phyloP scores from a whole-genome alignment of 768 basidiomycete genomes.

The Amanita jacksonii region DNA sequence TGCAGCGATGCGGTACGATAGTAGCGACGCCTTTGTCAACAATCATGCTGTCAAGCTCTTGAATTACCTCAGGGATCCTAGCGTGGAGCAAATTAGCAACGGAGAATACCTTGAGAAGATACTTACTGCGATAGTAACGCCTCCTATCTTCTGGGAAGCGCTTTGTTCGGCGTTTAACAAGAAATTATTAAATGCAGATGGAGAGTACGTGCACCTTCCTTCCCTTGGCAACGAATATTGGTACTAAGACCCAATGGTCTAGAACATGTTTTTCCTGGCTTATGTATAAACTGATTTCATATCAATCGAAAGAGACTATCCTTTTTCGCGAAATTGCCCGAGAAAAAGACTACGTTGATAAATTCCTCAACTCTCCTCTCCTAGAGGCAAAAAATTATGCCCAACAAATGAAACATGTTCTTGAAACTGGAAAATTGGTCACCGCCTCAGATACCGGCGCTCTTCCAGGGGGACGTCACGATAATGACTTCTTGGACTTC shows the following conservation, averaged over 20 bases:
- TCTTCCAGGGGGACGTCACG: constrained; percentile 56
- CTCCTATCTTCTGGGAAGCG: constrained; percentile 35
- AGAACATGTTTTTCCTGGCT: constrained; percentile 27
- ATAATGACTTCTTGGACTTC: constrained; percentile 58
- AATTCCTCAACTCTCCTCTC: constrained; percentile 20
- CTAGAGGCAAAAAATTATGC: constrained; percentile 16
- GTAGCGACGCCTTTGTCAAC: constrained; percentile 26
- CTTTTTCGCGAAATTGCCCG: constrained; percentile 24
- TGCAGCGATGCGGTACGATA: constrained; percentile 27
- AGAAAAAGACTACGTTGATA: constrained; percentile 16
- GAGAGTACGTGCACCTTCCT: constrained; percentile 1
- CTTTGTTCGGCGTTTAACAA: constrained; percentile 23
- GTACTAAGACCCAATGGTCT: background rate
- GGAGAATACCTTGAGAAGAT: constrained; percentile 29
- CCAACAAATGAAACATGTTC: constrained; percentile 17
- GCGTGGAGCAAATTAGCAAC: constrained; percentile 16
- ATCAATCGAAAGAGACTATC: constrained; percentile 13
- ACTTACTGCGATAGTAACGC: constrained; percentile 29
- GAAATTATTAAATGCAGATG: constrained; percentile 13
- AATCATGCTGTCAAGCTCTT: constrained; percentile 23
- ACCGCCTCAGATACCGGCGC: constrained; percentile 16
- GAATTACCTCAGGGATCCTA: constrained; percentile 21
- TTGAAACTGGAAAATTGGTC: constrained; percentile 18
- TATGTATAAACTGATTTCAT: constrained; percentile 26
- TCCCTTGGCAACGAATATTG: background rate